phyloP scores from a whole-genome alignment of 805 yeast genomes.

The Isabelozyma pseudorhagii region DNA sequence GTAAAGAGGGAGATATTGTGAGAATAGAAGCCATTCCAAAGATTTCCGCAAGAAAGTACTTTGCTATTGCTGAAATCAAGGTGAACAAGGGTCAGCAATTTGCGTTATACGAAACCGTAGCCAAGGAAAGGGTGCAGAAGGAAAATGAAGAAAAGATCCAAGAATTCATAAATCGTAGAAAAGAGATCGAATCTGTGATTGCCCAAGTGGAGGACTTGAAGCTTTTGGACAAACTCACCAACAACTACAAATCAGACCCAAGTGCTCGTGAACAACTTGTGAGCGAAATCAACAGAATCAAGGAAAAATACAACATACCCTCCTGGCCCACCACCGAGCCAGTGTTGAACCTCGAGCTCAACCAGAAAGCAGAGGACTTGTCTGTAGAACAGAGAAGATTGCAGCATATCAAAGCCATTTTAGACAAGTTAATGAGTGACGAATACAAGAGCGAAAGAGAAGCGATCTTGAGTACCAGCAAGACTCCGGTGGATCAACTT shows the following conservation, averaged over 20 bases:
- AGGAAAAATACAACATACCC: conserved; percentile 32
- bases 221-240: conserved; percentile 27
- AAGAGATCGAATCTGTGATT: conserved; percentile 21
- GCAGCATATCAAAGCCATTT: conserved; percentile 23
- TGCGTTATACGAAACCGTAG: conserved; percentile 71
- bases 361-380: conserved; percentile 24
- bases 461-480: conserved; percentile 13
- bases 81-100: conserved; percentile 89
- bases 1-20: conserved; percentile 94
- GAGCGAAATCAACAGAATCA: conserved; percentile 32
- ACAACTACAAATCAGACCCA: conserved; percentile 20
- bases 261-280: conserved; percentile 17
- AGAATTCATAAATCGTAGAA: conserved; percentile 49
- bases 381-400: conserved; percentile 25
- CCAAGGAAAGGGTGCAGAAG: conserved; percentile 59
- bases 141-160: conserved; percentile 61
- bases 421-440: conserved; percentile 28
- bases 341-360: conserved; percentile 30
- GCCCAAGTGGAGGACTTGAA: conserved; percentile 37
- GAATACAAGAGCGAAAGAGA: conserved; percentile 19
- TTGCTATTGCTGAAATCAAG: conserved; percentile 90
- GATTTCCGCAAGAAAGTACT: conserved; percentile 73
- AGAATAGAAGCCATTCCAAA: conserved; percentile 90
- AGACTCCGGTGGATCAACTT: conserved; percentile 5
- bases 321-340: conserved; percentile 43